Percentiles rank a stretch among this genome's conserved stretches.
phyloP scores from a whole-genome alignment of 2,329 filamentous ascomycete species.

The Cladosporium sphaerospermum region DNA sequence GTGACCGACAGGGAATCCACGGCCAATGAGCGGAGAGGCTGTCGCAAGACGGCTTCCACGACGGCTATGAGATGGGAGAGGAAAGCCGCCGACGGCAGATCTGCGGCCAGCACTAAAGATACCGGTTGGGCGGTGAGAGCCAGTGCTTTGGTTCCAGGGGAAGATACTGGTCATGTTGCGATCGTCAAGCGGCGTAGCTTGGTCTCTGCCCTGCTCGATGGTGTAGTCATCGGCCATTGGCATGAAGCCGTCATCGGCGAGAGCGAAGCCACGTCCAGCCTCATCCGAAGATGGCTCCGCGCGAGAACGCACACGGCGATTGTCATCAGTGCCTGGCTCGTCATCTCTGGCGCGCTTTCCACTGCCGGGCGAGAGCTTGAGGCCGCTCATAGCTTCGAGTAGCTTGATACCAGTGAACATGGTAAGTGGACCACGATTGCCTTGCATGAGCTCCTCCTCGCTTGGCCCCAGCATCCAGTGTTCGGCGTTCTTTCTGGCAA shows the following conservation, averaged over 20 bases:
- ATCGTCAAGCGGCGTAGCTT: conserved; percentile 59
- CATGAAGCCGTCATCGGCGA: conserved; percentile 15
- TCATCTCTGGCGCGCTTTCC: conserved; percentile 24
- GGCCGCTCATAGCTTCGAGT: conserved; percentile 42
- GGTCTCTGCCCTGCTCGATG: conserved; percentile 66
- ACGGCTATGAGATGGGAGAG: conserved; percentile 30
- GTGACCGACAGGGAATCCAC: conserved; percentile 21
- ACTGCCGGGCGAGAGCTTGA: conserved; percentile 18
- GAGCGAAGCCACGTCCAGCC: background rate
- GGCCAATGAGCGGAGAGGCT: conserved; percentile 56
- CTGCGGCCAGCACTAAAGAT: conserved; percentile 32
- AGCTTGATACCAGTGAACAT: conserved; percentile 54
- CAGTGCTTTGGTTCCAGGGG: conserved; percentile 55
- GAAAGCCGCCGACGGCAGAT: conserved; percentile 22
- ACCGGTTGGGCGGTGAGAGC: conserved; percentile 37
- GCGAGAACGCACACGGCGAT: conserved; percentile 26
- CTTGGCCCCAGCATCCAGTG: conserved; percentile 51
- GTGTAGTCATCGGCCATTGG: conserved; percentile 26
- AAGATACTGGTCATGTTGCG: conserved; percentile 51
- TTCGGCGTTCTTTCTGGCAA: conserved; percentile 58
- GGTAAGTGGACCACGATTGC: conserved; percentile 47
- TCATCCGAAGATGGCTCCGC: conserved; percentile 25
- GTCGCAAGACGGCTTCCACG: conserved; percentile 50
- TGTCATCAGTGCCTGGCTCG: conserved; percentile 22
- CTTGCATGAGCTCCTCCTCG: conserved; percentile 47